Percentiles rank a stretch among this genome's conserved stretches.
These are phyloP conservation scores for Rhizophlyctis rosea DNA, from an alignment of 192 early-diverging fungal genomes.

Conservation along the genomic window DNA sequence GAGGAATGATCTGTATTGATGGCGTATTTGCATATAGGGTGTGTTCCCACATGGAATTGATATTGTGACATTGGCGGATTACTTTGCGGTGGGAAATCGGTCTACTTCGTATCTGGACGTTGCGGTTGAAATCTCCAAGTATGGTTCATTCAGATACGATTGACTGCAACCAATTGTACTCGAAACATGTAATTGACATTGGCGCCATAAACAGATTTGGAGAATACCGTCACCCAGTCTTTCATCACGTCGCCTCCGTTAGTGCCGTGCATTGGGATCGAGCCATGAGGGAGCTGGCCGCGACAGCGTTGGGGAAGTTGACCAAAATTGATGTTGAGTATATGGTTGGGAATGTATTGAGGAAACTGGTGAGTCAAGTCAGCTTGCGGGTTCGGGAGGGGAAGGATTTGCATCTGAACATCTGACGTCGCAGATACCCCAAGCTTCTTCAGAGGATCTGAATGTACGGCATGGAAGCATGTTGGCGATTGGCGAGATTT, in stretches of 20 bases:
- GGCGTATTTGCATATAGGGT: slow-evolving; percentile 56
- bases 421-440: slow-evolving; percentile 48
- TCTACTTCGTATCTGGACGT: slow-evolving; percentile 70
- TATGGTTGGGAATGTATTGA: slow-evolving; percentile 16
- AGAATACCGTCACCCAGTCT: slow-evolving; percentile 72
- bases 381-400: slow-evolving; percentile 1
- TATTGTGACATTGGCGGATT: slow-evolving; percentile 88
- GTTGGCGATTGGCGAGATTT: slow-evolving; percentile 59
- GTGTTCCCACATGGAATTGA: slow-evolving; percentile 92
- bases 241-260: slow-evolving; percentile 64
- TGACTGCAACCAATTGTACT: background rate
- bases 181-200: slow-evolving; percentile 5
- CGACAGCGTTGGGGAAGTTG: slow-evolving; percentile 67
- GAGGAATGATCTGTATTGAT: too few relatives aligned
- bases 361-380: slow-evolving; percentile 13
- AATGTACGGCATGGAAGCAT: slow-evolving; percentile 60
- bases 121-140: slow-evolving; percentile 70
- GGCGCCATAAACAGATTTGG: slow-evolving; percentile 49
- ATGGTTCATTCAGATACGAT: too few relatives aligned
- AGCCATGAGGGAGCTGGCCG: slow-evolving; percentile 71
- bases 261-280: slow-evolving; percentile 87
- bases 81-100: slow-evolving; percentile 86
- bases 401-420: background rate
- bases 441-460: slow-evolving; percentile 43
- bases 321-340: slow-evolving; percentile 36